These are phyloP conservation scores for Cucurbita pepo DNA, from an alignment of 306 rosid species.

Conservation along the genomic window DNA sequence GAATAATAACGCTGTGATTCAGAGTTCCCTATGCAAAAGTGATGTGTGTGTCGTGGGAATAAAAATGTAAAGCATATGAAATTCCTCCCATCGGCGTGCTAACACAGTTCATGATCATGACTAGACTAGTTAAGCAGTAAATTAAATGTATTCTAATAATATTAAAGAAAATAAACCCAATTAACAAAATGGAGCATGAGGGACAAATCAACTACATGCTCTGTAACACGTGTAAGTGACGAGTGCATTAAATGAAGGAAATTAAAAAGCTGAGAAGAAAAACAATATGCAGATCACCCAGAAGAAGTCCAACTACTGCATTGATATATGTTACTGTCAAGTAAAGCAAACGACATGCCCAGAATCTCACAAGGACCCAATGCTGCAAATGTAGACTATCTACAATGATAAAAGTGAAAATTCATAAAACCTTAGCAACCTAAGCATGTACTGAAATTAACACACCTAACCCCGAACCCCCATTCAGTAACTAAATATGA, in stretches of 20 bases:
- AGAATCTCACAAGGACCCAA: not conserved
- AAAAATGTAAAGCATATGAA: not conserved
- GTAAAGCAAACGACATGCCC: not conserved
- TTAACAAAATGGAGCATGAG: not conserved
- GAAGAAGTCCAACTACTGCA: not conserved
- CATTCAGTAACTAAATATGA: conserved; percentile 10
- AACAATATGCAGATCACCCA: not conserved
- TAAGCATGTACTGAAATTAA: conserved; percentile 36
- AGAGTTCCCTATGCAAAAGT: not conserved
- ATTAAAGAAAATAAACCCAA: not conserved
- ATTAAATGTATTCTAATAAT: not conserved
- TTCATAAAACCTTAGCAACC: conserved; percentile 5
- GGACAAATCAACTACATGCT: not conserved
- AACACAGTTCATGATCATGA: not conserved
- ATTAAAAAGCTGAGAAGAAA: not conserved
- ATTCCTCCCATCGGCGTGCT: not conserved
- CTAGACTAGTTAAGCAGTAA: not conserved
- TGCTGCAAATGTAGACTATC: not conserved
- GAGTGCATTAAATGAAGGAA: not conserved
- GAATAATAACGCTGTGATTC: not conserved
- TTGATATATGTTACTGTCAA: not conserved
- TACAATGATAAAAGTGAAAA: conserved; percentile 11
- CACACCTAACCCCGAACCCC: conserved; percentile 21
- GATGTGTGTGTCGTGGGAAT: not conserved
- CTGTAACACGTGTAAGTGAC: not conserved